Evolutionary conservation across 192 early-diverging fungal species (phyloP), one percentile per base, ranked within the genome.

Genomic region (Fimicolochytrium jonesii): DNA sequence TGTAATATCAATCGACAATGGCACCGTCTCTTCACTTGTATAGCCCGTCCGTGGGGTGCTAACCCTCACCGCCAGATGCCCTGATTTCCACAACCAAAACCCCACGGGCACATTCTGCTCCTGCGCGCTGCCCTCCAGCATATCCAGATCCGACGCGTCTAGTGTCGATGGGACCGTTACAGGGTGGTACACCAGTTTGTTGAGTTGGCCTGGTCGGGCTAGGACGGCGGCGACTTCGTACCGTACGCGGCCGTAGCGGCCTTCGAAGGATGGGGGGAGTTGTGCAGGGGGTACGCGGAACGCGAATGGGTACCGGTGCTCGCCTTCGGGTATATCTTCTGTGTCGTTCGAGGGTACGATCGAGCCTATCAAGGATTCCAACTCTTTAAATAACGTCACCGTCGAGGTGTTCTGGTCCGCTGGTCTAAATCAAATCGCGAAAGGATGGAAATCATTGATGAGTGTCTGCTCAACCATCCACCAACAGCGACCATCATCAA

Each of bases 251-350:
- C 71, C 71, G 52, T 59, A 64, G 9, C 32, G 47, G 15, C 71
- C 71, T 47, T 67, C 53, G 42, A 72, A 72, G 7, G 71, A 65
- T 11, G 71, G 59, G 10, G 71, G 71, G 31, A 72, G 56, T 35
- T 47, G 57, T 13, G 71, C 43, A 3, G 71, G 53, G 0, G 71
- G 71, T n/a, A 72, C 53, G 22, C 71, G 46, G 39, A 72, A 72
- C 15, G 56, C 50, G 34, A 72, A 72, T 4, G 71, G 71, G 42
- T 49, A 72, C 15, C 56, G 54, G 55, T 68, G 60, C 17, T 68
- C 56, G 26, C 71, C 71, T 15, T 26, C 62, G 7, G 64, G 33
- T 3, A 72, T 10, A 33, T 6, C 18, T n/a, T 56, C 54, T 18
- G 44, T 20, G 4, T 42, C 25, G 3, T 66, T 30, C 9, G 29